Percentiles rank a stretch among this genome's conserved stretches.
These are phyloP conservation scores for Auriscalpium vulgare DNA, from an alignment of 768 basidiomycete genomes.

Conservation along the genomic window DNA sequence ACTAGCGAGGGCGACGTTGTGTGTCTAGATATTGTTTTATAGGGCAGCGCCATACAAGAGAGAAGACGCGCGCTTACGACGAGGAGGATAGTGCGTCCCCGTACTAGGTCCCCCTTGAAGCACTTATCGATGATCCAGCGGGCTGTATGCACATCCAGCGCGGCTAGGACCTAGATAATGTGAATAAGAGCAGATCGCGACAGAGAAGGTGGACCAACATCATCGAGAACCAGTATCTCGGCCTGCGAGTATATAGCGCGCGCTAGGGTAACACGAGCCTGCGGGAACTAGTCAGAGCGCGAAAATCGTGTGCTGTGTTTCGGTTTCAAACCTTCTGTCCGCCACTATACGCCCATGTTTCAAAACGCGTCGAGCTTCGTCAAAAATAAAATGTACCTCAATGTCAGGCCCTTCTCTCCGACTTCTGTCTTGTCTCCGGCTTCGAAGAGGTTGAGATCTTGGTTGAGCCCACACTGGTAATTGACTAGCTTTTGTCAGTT, in stretches of 20 bases:
- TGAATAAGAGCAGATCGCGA: neutral
- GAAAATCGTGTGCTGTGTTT: slow-evolving; percentile 19
- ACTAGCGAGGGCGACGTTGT: slow-evolving; percentile 44
- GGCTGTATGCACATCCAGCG: slow-evolving; percentile 46
- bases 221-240: slow-evolving; percentile 62
- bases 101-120: slow-evolving; percentile 39
- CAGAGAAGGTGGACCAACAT: slow-evolving; percentile 30
- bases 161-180: slow-evolving; percentile 30
- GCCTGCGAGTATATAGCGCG: slow-evolving; percentile 56
- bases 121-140: slow-evolving; percentile 44
- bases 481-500: neutral
- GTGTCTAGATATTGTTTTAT: slow-evolving; percentile 27
- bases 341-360: slow-evolving; percentile 24
- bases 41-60: neutral
- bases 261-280: slow-evolving; percentile 45
- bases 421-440: slow-evolving; percentile 47
- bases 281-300: slow-evolving; percentile 13
- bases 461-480: slow-evolving; percentile 20
- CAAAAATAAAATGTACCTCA: slow-evolving; percentile 19
- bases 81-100: slow-evolving; percentile 42
- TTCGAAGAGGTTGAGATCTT: slow-evolving; percentile 38
- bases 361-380: too few species aligned
- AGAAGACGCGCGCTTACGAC: slow-evolving; percentile 30
- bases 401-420: slow-evolving; percentile 49
- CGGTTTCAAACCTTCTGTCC: slow-evolving; percentile 37